phyloP scores from a whole-genome alignment of 495 filamentous ascomycete species.

The Neurospora hispaniola region DNA sequence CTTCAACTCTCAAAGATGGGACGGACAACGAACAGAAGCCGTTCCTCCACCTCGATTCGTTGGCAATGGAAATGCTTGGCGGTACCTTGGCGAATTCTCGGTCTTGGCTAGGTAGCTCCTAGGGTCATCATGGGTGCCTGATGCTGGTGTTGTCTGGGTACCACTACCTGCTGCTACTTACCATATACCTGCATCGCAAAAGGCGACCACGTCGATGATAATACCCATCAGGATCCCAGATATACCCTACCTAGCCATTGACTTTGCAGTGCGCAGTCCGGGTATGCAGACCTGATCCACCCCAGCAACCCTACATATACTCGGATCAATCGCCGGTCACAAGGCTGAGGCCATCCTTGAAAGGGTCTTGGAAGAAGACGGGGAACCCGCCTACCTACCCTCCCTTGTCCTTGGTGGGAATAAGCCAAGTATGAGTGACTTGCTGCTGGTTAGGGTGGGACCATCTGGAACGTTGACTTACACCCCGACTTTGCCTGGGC shows the following conservation, averaged over 20 bases:
- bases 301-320: neutral
- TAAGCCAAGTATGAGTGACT: neutral
- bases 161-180: neutral
- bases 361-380: neutral
- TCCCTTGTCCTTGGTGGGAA: neutral
- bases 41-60: neutral
- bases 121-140: neutral
- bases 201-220: neutral
- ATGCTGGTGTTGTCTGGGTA: neutral
- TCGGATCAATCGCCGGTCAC: neutral
- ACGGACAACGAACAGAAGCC: neutral
- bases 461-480: neutral
- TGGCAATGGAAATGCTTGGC: neutral
- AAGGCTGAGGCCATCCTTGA: neutral
- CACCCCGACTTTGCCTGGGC: neutral
- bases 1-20: neutral
- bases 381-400: neutral
- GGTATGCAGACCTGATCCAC: neutral
- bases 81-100: neutral
- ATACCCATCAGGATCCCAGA: neutral
- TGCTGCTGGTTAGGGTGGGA: neutral
- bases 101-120: neutral
- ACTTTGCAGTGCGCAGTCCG: neutral
- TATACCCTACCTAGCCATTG: neutral
- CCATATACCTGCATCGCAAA: neutral